Conservation (phyloP, 2,329 filamentous ascomycete species). For the Phialocephala sp. region DNA sequence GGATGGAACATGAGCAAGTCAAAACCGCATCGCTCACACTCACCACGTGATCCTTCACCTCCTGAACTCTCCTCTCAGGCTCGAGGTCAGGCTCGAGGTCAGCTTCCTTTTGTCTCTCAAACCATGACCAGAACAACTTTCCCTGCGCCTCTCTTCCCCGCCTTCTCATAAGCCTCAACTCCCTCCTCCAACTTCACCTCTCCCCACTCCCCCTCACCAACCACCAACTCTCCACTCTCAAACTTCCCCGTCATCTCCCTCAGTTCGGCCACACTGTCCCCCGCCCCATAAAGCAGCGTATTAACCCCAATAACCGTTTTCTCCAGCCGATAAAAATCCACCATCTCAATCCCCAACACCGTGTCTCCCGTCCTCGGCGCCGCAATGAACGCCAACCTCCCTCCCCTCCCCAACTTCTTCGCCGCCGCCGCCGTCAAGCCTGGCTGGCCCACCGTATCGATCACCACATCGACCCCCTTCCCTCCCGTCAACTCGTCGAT, state of each 20-base stretch:
- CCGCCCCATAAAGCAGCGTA: slow-evolving; percentile 31
- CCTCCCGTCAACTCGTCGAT: slow-evolving; percentile 32
- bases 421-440: slow-evolving; percentile 31
- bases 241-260: slow-evolving; percentile 55
- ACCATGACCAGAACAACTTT: slow-evolving; percentile 37
- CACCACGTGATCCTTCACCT: background rate
- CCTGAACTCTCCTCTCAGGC: background rate
- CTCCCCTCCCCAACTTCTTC: slow-evolving; percentile 30
- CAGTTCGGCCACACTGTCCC: slow-evolving; percentile 32
- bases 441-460: slow-evolving; percentile 39
- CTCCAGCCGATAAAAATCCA: slow-evolving; percentile 37
- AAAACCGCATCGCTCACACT: background rate
- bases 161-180: slow-evolving; percentile 35
- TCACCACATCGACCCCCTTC: slow-evolving; percentile 35
- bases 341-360: slow-evolving; percentile 35
- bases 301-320: slow-evolving; percentile 35
- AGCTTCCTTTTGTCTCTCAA: background rate
- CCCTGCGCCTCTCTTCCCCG: slow-evolving; percentile 24
- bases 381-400: slow-evolving; percentile 36
- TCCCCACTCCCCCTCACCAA: slow-evolving; percentile 14
- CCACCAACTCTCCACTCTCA: slow-evolving; percentile 26
- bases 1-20: background rate
- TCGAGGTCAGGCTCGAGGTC: no score
- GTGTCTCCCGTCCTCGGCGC: slow-evolving; percentile 32
- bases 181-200: slow-evolving; percentile 22